Conservation (phyloP, 495 filamentous ascomycete species). For the Pyrenula massariospora region DNA sequence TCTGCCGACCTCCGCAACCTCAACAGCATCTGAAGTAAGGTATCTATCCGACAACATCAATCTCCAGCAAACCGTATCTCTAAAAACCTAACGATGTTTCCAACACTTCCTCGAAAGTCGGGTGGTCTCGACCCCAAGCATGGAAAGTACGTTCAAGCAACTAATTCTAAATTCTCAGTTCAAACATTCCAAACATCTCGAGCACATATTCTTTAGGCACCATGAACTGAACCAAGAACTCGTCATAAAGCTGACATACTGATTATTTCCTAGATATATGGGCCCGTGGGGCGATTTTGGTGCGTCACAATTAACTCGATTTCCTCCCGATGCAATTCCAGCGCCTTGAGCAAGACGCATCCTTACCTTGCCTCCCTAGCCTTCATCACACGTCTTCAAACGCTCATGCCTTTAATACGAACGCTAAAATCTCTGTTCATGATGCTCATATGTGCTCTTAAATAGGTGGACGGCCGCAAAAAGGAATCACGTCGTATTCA, state of each 20-base stretch:
- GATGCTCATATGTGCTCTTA: neutral
- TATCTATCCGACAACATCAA: no score
- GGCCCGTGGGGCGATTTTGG: conserved; percentile 80
- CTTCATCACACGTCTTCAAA: no score
- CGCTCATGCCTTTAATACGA: no score
- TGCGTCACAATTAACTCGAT: conserved; percentile 42
- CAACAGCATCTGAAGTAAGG: no score
- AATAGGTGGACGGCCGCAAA: conserved; percentile 34
- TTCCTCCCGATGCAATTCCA: no score
- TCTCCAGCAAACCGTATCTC: neutral
- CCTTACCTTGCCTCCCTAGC: no score
- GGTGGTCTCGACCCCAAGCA: conserved; percentile 43
- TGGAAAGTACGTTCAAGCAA: conserved; percentile 51
- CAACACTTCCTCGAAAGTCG: neutral
- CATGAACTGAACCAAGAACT: no score
- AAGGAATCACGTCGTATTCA: conserved; percentile 48
- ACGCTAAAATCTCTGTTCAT: no score
- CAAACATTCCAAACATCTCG: no score
- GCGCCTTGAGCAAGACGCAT: no score
- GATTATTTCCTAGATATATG: conserved; percentile 39
- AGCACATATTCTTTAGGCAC: no score
- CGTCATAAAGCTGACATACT: neutral
- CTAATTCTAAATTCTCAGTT: no score
- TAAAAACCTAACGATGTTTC: neutral
- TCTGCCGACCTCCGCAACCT: neutral